Evolutionary conservation across 176 grass and related monocot genomes (phyloP), one percentile per base, ranked within the genome.

Genomic region (Metroxylon sagu): DNA sequence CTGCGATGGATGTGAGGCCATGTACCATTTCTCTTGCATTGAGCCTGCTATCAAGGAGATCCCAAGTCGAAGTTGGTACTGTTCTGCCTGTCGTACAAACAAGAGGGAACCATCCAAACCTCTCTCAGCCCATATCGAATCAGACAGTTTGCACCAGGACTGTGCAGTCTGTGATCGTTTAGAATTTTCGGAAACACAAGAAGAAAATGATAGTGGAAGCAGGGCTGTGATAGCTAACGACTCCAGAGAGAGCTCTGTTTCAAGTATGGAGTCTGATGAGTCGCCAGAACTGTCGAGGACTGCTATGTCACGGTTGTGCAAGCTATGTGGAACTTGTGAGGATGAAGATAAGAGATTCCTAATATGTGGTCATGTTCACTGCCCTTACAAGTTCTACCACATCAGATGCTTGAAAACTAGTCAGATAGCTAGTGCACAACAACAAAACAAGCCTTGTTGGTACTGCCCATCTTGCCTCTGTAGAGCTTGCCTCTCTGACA

Each of bases 391-490:
- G 72, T 90, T 86, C 62, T 88, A 82, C 62, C 92, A 96, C 78
- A 80, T 79, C 48, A 48, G 66, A 49, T 96, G 92, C 68, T 54
- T 96, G 55, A 82, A 74, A 51, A 74, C 55, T 50, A 77, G 77
- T 21, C 80, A 86, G 72, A 80, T 96, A 16, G 69, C 77, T 59
- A 79, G 63, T 49, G 43, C 62, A 6, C 57, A 61, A n/a, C 87
- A 83, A 66, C 30, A 49, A 17, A 73, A 52, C 61, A 79, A 64
- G 56, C 52, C 71, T 1, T 77, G 68, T 72, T 90, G 87, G 92
- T 96, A 84, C 62, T 96, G 92, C 74, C 87, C 92, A 35, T 90
- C 80, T 65, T 96, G 92, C 67, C 78, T 96, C 43, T 96, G 92
- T 50, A 63, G 83, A 69, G 80, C 61, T 69, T 96, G 92, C 56